Conservation (phyloP, 331 rosid species). For the Cydonia oblonga region DNA sequence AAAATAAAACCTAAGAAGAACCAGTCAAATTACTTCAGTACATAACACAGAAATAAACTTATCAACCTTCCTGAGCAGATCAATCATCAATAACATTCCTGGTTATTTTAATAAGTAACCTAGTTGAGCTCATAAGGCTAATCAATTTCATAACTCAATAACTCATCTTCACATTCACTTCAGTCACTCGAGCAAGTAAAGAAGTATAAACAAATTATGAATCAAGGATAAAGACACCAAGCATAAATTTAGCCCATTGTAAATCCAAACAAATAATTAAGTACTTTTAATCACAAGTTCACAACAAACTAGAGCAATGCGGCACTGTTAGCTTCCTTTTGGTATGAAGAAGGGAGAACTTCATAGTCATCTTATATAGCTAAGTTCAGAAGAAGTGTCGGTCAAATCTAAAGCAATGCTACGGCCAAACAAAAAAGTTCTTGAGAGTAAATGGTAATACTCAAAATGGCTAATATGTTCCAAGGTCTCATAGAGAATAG, state of each 20-base stretch:
- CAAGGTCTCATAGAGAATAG: not conserved
- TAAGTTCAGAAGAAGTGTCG: not conserved
- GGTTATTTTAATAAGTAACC: not conserved
- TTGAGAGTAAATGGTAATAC: not conserved
- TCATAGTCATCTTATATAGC: not conserved
- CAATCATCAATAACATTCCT: not conserved
- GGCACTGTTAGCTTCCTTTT: not conserved
- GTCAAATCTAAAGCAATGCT: not conserved
- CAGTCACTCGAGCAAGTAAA: not conserved
- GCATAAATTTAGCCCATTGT: not conserved
- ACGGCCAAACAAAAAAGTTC: not conserved
- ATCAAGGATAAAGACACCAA: not conserved
- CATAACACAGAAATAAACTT: not conserved
- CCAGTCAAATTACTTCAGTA: constrained; percentile 7
- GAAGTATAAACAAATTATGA: not conserved
- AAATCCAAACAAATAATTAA: not conserved
- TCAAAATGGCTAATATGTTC: not conserved
- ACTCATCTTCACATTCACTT: not conserved
- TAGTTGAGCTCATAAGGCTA: not conserved
- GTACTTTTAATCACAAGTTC: not conserved
- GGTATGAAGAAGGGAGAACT: not conserved
- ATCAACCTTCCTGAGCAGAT: not conserved
- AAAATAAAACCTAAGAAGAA: not conserved
- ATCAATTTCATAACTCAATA: not conserved
- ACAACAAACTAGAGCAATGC: not conserved